These are phyloP conservation scores for Fusarium hostae DNA, from an alignment of 2,329 filamentous ascomycete species.

Conservation along the genomic window DNA sequence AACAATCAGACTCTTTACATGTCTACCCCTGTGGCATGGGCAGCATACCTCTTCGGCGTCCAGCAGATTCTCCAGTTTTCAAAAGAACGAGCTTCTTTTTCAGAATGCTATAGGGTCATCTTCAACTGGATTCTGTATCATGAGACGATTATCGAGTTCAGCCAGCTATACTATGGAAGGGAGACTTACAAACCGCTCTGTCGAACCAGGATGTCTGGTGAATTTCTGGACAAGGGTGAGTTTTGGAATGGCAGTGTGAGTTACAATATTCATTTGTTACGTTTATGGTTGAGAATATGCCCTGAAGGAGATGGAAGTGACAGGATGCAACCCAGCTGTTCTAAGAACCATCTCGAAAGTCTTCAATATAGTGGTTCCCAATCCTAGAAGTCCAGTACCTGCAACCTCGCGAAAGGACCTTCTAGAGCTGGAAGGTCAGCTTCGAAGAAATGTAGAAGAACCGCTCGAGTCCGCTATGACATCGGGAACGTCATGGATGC, in stretches of 20 bases:
- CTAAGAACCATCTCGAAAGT: not conserved
- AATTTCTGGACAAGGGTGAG: too few species aligned
- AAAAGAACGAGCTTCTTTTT: not conserved
- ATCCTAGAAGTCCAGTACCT: too few species aligned
- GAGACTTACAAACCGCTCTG: not conserved
- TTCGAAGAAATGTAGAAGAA: not conserved
- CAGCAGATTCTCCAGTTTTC: not conserved
- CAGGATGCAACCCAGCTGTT: not conserved
- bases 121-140: not conserved
- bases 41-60: not conserved
- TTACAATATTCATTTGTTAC: too few species aligned
- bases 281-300: not conserved
- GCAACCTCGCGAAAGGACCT: not conserved
- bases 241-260: too few species aligned
- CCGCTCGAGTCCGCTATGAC: not conserved
- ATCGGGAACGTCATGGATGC: not conserved
- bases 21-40: not conserved
- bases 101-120: not conserved
- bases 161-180: not conserved
- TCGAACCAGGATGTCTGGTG: not conserved
- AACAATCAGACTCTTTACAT: not conserved
- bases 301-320: not conserved
- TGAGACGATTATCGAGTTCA: not conserved
- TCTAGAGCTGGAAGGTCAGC: not conserved
- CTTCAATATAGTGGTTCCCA: not conserved